Conservation (phyloP, 441 rosid species). For the Brassica hybrid region DNA sequence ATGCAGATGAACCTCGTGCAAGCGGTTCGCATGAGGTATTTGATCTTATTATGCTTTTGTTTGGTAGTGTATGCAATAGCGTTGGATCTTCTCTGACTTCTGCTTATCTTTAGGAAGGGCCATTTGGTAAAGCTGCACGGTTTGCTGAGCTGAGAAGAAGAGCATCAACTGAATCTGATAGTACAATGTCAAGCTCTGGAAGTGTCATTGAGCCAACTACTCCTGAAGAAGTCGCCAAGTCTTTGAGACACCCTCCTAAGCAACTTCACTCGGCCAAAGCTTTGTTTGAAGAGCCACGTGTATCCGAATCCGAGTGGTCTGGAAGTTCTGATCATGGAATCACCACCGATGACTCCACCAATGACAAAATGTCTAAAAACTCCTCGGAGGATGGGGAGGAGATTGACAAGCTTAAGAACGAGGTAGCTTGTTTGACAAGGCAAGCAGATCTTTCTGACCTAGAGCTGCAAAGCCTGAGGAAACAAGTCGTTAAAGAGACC, state of each 20-base stretch:
- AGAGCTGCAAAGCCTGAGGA: slow-evolving; percentile 80
- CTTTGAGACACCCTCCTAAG: slow-evolving; percentile 44
- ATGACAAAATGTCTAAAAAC: slow-evolving; percentile 43
- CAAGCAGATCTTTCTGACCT: slow-evolving; percentile 74
- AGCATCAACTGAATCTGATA: slow-evolving; percentile 70
- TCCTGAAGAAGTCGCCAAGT: slow-evolving; percentile 62
- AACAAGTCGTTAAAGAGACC: slow-evolving; percentile 84
- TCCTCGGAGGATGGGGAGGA: slow-evolving; percentile 43
- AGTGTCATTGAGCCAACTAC: slow-evolving; percentile 70
- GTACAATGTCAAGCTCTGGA: slow-evolving; percentile 75
- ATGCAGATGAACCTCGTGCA: slow-evolving; percentile 48
- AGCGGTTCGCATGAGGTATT: slow-evolving; percentile 52
- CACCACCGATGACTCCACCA: too few relatives aligned
- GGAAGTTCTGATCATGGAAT: slow-evolving; percentile 64
- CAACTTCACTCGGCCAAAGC: slow-evolving; percentile 25
- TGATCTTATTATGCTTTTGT: background rate
- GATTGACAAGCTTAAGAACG: slow-evolving; percentile 63
- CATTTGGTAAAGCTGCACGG: slow-evolving; percentile 43
- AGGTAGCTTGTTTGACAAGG: slow-evolving; percentile 60
- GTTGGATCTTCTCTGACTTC: slow-evolving; percentile 15
- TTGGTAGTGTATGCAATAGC: background rate
- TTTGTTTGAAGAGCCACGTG: slow-evolving; percentile 50
- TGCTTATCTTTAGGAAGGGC: slow-evolving; percentile 10
- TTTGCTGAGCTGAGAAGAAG: slow-evolving; percentile 49
- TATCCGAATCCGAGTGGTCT: slow-evolving; percentile 64